Evolutionary conservation across 2,329 filamentous ascomycete genomes (phyloP), one percentile per base, ranked within the genome.

Genomic region (Basipetospora chlamydospora): DNA sequence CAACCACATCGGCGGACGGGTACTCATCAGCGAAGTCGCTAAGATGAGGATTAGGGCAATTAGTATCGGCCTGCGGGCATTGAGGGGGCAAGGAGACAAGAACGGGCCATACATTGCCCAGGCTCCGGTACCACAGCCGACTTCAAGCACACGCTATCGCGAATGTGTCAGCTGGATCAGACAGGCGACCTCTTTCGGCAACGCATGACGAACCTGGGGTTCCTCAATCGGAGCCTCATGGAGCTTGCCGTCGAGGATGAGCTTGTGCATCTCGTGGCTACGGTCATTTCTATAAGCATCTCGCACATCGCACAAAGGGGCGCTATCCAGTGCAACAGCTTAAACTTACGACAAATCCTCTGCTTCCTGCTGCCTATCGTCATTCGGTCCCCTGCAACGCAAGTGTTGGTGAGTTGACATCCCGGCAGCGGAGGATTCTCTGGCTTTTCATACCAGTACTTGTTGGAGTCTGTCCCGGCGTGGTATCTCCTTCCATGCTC

Each of bases 401-500:
- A 8, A 18, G 8, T 16, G 10, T 17, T 20, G 6, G n/a, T n/a
- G 11, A 26, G 23, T 22, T 21, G n/a, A 25, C n/a, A n/a, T n/a
- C n/a, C n/a, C n/a, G n/a, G n/a, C n/a, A n/a, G n/a, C n/a, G n/a
- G n/a, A 20, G 15, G 6, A 26, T 21, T 6, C 12, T 13, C 2
- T 9, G 26, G 15, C 3, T 20, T 26, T n/a, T 17, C 23, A 16
- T n/a, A 41, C 40, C 38, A 41, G 35, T 61, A 60, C 6, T 54
- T 46, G 7, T 64, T 66, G 15, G 63, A 57, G 16, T 21, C 16
- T 5, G 17, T 7, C 25, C 57, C 55, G 42, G 58, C 63, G 41
- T 66, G 61, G 29, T 69, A 70, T 3, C 63, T 51, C 1, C 65
- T 54, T 3, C 64, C 64, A 33, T 67, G 57, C 38, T 66, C 59